phyloP scores from a whole-genome alignment of 495 filamentous ascomycete species.

The Pseudevernia furfuracea region DNA sequence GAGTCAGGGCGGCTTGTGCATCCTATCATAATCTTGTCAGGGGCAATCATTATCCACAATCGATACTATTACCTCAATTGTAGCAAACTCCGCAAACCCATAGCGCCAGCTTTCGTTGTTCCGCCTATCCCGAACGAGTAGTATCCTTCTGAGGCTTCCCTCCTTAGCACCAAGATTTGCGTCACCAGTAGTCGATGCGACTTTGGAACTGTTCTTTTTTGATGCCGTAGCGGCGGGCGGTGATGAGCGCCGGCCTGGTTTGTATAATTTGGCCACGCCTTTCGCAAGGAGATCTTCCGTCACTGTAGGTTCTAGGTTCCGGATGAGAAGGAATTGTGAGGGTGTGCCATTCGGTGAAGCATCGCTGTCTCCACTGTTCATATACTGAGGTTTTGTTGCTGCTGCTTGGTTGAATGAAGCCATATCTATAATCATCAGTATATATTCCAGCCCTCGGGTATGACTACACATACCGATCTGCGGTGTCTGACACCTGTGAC shows the following conservation, averaged over 20 bases:
- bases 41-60: neutral
- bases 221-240: conserved; percentile 27
- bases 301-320: conserved; percentile 64
- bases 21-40: conserved; percentile 42
- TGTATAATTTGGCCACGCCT: conserved; percentile 72
- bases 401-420: conserved; percentile 7
- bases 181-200: conserved; percentile 66
- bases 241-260: conserved; percentile 41
- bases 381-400: conserved; percentile 29
- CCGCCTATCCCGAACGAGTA: conserved; percentile 68
- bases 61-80: conserved; percentile 38
- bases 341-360: conserved; percentile 64
- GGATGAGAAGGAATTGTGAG: conserved; percentile 75
- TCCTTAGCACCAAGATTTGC: conserved; percentile 68
- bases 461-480: conserved; percentile 51
- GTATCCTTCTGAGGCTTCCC: conserved; percentile 66
- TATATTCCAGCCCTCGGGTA: conserved; percentile 27
- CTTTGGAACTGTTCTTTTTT: conserved; percentile 57
- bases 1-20: conserved; percentile 66
- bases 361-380: conserved; percentile 73
- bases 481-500: conserved; percentile 67
- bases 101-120: conserved; percentile 77
- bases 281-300: conserved; percentile 72
- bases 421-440: conserved; percentile 21
- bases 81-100: conserved; percentile 86